Evolutionary conservation across 192 early-diverging fungal species (phyloP), one percentile per base, ranked within the genome.

Genomic region (Coemansia guatemalensis): DNA sequence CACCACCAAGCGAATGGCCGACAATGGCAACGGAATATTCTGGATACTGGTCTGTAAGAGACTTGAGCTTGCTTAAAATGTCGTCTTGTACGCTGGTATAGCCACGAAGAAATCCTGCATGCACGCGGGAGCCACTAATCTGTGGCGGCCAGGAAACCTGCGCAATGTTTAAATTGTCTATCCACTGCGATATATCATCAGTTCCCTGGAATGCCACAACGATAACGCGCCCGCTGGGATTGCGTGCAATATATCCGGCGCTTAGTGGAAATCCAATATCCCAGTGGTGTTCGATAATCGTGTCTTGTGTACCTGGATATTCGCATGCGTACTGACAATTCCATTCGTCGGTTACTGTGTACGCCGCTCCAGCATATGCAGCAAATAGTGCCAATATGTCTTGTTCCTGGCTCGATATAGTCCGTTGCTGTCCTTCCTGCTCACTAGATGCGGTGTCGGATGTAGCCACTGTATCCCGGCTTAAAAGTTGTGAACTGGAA

Each of bases 131-230:
- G 39, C 60, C 67, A 12, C 56, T 39, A 18, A 77, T 57, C 1
- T 35, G 48, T 0, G 60, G 35, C 20, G 77, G 76, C 71, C 73
- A 83, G 1, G 57, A 49, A 7, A 50, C 55, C 30, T 73, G 59
- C 5, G 11, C 56, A 33, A 76, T 26, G 25, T 75, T 57, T 9
- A 75, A 21, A 25, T 71, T 80, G 4, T 83, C 74, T 4, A 61
- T 25, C 75, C 68, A 76, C 52, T 79, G 76, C 1, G 64, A 26
- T 8, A 23, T 6, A 49, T 73, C 62, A 5, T 68, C 56, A 14
- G 81, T 83, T 21, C 82, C 82, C 33, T 69, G 75, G 67, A 76
- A 78, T 4, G 72, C 69, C 25, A 76, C 66, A 11, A 74, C 58
- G 8, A 83, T 55, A 23, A 69, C 21, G 3, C 56, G 32, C 5